Evolutionary conservation across 768 basidiomycete species (phyloP), one percentile per base, ranked within the genome.

Genomic region (Panus rudis): DNA sequence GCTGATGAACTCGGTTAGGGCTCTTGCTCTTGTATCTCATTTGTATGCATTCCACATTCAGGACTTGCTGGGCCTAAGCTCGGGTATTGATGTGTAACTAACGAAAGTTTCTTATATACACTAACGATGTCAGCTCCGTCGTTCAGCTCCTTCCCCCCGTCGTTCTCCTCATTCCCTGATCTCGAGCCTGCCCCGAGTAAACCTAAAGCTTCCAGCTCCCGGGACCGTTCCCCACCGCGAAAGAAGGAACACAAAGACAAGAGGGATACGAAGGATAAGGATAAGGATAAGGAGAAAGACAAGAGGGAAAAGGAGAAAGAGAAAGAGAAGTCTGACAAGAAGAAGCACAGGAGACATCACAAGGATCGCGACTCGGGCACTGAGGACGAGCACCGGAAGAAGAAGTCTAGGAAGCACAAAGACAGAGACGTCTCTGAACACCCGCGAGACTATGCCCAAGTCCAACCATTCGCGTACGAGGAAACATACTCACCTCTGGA

Each of bases 161-260:
- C 79, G 2, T 87, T 86, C 58, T 57, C 72, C 12, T 83, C 83
- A 21, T 86, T 87, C 58, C 83, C 84, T 26, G 77, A 81, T 41
- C 45, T 75, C n/a, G 72, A 75, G 17, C 61, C 68, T 40, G 70
- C 66, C 3, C 60, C 71, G 4, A 72, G 67, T 39, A 32, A 34
- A 22, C 20, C 27, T 10, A 19, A 13, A 22, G 11, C n/a, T 17
- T 11, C 10, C 22, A 42, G 16, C 17, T 37, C 23, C 33, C 23
- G 5, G 37, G 32, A 8, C 41, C 20, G 38, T 23, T 35, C 33
- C 16, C n/a, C n/a, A 6, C 43, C 20, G 5, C 16, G 10, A 25
- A 39, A 27, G n/a, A 19, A 34, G 19, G 26, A 39, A 24, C 45
- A 19, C 16, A 34, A 46, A 21, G 34, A 47, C 11, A 23, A 33